Conservation (phyloP, 192 early-diverging fungal species). For the Obelidium mucronatum region DNA sequence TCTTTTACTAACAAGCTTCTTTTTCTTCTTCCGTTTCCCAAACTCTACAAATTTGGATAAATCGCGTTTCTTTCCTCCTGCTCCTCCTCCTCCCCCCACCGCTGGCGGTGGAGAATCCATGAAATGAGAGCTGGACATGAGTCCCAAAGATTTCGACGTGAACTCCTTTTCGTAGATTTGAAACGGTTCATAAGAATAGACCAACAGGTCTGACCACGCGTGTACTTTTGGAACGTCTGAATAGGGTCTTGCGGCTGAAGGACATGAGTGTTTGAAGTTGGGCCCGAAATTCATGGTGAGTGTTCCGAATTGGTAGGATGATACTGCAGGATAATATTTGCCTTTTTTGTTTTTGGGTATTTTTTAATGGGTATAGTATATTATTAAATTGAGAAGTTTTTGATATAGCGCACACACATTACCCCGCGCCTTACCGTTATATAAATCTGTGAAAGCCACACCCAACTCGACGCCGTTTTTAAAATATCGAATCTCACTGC, state of each 20-base stretch:
- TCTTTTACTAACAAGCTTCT: conserved; percentile 16
- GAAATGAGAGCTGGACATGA: not conserved
- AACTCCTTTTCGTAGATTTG: conserved; percentile 11
- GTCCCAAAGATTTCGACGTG: not conserved
- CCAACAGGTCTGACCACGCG: conserved; percentile 20
- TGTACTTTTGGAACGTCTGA: conserved; percentile 37
- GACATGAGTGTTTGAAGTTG: conserved; percentile 66
- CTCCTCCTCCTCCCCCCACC: not conserved
- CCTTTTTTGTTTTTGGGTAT: too few relatives aligned
- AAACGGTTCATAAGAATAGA: conserved; percentile 28
- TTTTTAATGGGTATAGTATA: too few relatives aligned
- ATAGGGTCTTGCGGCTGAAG: conserved; percentile 44
- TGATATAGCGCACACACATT: not conserved
- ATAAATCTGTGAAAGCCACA: conserved; percentile 68
- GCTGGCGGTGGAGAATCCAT: not conserved
- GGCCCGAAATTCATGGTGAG: conserved; percentile 76
- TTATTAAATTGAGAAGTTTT: conserved; percentile 37
- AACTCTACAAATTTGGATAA: not conserved
- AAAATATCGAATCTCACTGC: conserved; percentile 71
- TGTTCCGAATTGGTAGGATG: conserved; percentile 69
- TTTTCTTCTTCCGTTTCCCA: not conserved
- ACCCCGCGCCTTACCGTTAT: conserved; percentile 50
- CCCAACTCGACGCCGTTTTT: conserved; percentile 72
- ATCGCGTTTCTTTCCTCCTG: not conserved
- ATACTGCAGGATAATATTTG: conserved; percentile 81